These are phyloP conservation scores for Boletus coccyginus DNA, from an alignment of 768 basidiomycete genomes.

Conservation along the genomic window DNA sequence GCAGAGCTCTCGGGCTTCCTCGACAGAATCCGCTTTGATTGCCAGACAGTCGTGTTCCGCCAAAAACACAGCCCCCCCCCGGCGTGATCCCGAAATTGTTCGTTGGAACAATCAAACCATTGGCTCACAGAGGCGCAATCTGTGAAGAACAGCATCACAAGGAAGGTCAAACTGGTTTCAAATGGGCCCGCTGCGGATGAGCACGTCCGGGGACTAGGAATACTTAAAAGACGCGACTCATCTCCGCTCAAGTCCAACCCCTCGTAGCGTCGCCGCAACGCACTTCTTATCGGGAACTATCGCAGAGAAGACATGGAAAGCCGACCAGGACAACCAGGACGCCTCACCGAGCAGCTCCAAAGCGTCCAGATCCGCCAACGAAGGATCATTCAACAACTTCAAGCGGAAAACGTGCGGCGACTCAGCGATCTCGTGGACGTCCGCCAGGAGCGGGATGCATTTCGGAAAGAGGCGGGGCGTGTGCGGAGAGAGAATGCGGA, in stretches of 20 bases:
- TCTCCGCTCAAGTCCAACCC: neutral
- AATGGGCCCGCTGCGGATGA: neutral
- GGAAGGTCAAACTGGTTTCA: neutral
- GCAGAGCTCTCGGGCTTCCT: neutral
- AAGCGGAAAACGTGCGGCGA: conserved; percentile 22
- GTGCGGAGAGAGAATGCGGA: conserved; percentile 22
- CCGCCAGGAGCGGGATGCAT: conserved; percentile 27
- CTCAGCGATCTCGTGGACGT: conserved; percentile 25
- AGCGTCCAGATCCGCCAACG: conserved; percentile 23
- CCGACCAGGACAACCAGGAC: conserved; percentile 5
- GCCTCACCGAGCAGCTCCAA: conserved; percentile 27
- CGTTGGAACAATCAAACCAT: neutral
- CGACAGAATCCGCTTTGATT: neutral
- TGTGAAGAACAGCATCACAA: neutral
- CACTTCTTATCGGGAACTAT: neutral
- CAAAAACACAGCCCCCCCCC: neutral
- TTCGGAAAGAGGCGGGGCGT: conserved; percentile 20
- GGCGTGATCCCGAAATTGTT: neutral
- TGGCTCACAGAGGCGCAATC: neutral
- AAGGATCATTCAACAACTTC: conserved; percentile 25
- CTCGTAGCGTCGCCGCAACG: neutral
- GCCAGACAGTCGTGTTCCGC: neutral
- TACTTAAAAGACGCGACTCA: neutral
- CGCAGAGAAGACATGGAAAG: neutral
- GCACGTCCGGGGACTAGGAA: neutral